Percentiles rank a stretch among this genome's conserved stretches.
phyloP scores from a whole-genome alignment of 2,329 filamentous ascomycete species.

The Drechslerella dactyloides region DNA sequence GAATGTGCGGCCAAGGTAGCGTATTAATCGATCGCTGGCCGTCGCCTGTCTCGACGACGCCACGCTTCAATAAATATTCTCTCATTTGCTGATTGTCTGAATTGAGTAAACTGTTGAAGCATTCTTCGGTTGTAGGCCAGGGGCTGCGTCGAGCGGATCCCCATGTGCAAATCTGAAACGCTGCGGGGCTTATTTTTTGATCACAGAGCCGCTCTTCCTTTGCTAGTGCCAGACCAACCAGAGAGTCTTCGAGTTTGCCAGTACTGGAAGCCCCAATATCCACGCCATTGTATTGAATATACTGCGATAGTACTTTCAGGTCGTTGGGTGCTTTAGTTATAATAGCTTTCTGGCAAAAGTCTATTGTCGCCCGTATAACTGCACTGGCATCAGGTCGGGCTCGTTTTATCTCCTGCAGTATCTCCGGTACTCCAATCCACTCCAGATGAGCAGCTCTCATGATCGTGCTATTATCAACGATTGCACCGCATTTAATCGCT shows the following conservation, averaged over 20 bases:
- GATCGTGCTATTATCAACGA: background rate
- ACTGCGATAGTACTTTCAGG: background rate
- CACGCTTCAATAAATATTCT: no score
- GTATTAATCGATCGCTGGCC: no score
- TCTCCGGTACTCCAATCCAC: background rate
- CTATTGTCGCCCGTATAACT: background rate
- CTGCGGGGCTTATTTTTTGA: background rate
- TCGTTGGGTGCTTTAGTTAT: background rate
- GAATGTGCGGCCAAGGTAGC: background rate
- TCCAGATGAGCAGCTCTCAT: background rate
- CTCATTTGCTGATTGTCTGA: no score
- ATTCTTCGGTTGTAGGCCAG: background rate
- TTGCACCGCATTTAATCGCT: background rate
- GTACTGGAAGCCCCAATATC: background rate
- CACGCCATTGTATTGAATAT: background rate
- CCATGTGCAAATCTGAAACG: background rate
- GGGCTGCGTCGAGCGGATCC: background rate
- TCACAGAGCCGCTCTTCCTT: background rate
- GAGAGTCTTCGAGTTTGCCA: background rate
- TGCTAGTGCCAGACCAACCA: background rate
- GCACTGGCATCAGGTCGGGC: background rate
- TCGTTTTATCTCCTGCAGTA: background rate
- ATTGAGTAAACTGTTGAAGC: background rate
- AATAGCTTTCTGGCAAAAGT: background rate
- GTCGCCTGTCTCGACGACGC: no score